Evolutionary conservation across 2,329 filamentous ascomycete species (phyloP).

Genomic region (Arthroderma sp.): DNA sequence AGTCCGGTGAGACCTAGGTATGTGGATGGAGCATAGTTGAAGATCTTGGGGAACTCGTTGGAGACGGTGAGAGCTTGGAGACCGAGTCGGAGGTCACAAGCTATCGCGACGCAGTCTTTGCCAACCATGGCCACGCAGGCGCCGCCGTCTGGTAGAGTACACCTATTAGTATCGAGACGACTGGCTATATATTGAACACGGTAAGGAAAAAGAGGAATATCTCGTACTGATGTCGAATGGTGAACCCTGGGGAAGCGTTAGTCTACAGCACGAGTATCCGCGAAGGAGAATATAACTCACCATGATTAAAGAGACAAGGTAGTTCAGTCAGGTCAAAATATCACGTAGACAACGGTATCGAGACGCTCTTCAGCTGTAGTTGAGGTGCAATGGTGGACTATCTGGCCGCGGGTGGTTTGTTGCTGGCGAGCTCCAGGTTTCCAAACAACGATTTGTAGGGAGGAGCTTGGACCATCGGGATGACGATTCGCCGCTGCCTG

Average conservation of each 20-base stretch:
- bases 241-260: constrained; percentile 49
- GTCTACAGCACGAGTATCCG: background rate
- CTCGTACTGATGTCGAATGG: constrained; percentile 88
- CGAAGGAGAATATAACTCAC: background rate
- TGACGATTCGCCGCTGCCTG: constrained; percentile 23
- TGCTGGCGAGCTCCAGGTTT: constrained; percentile 5
- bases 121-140: constrained; percentile 98
- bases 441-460: background rate
- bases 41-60: constrained; percentile 99
- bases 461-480: constrained; percentile 25
- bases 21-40: constrained; percentile 80
- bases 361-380: background rate
- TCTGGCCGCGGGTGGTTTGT: background rate
- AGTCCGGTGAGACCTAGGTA: constrained; percentile 94
- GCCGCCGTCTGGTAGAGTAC: constrained; percentile 53
- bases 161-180: background rate
- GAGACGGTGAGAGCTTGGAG: constrained; percentile 93
- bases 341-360: background rate
- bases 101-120: constrained; percentile 99
- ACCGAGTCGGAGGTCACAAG: constrained; percentile 94
- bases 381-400: background rate
- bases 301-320: background rate
- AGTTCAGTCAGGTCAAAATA: background rate
- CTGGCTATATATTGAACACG: background rate
- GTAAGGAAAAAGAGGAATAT: constrained; percentile 5